Evolutionary conservation across 179 eudicot species (phyloP).

Genomic region (Sideroxylon spinosum): DNA sequence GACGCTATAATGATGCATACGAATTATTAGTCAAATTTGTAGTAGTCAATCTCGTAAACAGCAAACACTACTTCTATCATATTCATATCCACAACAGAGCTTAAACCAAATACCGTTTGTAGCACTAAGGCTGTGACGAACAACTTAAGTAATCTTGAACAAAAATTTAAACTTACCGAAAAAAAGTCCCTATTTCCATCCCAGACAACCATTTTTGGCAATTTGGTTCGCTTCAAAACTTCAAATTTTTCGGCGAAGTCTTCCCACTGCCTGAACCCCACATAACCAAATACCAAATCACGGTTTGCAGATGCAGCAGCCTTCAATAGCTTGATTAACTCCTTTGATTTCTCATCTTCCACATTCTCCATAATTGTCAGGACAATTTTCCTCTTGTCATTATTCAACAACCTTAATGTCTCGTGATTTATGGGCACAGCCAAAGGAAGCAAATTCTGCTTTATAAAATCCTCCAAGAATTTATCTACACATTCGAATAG

Average conservation of each 20-base stretch:
- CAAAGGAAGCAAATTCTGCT: slow-evolving; percentile 73
- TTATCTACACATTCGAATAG: slow-evolving; percentile 44
- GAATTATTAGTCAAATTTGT: neutral
- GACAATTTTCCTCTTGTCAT: slow-evolving; percentile 76
- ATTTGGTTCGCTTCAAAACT: slow-evolving; percentile 43
- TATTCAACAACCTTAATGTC: slow-evolving; percentile 57
- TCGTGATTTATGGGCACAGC: slow-evolving; percentile 67
- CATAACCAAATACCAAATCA: slow-evolving; percentile 76
- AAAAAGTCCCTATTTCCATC: slow-evolving; percentile 81
- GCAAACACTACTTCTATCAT: neutral
- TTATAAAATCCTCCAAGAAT: slow-evolving; percentile 75
- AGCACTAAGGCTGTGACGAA: neutral
- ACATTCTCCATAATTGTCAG: slow-evolving; percentile 70
- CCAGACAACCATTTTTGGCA: slow-evolving; percentile 96
- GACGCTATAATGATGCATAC: neutral
- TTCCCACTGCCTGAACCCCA: slow-evolving; percentile 63
- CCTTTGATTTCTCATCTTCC: slow-evolving; percentile 51
- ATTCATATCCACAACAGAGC: neutral
- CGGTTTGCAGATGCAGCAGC: slow-evolving; percentile 98
- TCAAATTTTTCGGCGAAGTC: slow-evolving; percentile 80
- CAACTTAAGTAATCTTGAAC: neutral
- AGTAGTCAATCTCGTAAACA: neutral
- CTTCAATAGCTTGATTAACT: slow-evolving; percentile 55
- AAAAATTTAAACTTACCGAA: slow-evolving; percentile 44
- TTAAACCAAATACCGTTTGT: neutral